These are phyloP conservation scores for Acrodontium crateriforme DNA, from an alignment of 2,329 filamentous ascomycete species.

Conservation along the genomic window DNA sequence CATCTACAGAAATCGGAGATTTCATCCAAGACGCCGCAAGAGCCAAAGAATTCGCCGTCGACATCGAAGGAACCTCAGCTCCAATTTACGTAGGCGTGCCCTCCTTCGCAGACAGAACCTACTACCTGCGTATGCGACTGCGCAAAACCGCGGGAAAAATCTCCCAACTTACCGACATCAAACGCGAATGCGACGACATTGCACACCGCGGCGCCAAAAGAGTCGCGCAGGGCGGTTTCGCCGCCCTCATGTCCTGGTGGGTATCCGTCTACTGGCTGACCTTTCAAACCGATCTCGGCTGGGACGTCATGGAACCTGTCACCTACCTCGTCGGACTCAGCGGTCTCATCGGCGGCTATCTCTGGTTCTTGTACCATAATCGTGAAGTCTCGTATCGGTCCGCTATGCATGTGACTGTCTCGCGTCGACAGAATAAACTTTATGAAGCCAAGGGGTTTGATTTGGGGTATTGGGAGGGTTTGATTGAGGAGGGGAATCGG, in stretches of 20 bases:
- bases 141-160: conserved; percentile 58
- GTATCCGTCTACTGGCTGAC: conserved; percentile 58
- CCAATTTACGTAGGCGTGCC: conserved; percentile 71
- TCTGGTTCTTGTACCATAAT: conserved; percentile 91
- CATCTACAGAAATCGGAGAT: conserved; percentile 80
- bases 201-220: conserved; percentile 67
- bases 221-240: conserved; percentile 69
- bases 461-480: conserved; percentile 57
- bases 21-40: conserved; percentile 84
- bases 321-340: conserved; percentile 80
- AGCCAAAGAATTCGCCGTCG: conserved; percentile 70
- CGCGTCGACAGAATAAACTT: conserved; percentile 58
- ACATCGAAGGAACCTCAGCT: conserved; percentile 55
- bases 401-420: conserved; percentile 78
- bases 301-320: conserved; percentile 83
- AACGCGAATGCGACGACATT: conserved; percentile 65
- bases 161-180: conserved; percentile 55
- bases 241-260: conserved; percentile 64
- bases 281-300: conserved; percentile 62
- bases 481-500: conserved; percentile 68
- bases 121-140: conserved; percentile 68
- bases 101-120: conserved; percentile 78
- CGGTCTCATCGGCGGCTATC: conserved; percentile 76
- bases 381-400: conserved; percentile 71
- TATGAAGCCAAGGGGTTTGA: conserved; percentile 69